These are phyloP conservation scores for Chrysoporthe austroafricana DNA, from an alignment of 2,329 filamentous ascomycete genomes.

Conservation along the genomic window DNA sequence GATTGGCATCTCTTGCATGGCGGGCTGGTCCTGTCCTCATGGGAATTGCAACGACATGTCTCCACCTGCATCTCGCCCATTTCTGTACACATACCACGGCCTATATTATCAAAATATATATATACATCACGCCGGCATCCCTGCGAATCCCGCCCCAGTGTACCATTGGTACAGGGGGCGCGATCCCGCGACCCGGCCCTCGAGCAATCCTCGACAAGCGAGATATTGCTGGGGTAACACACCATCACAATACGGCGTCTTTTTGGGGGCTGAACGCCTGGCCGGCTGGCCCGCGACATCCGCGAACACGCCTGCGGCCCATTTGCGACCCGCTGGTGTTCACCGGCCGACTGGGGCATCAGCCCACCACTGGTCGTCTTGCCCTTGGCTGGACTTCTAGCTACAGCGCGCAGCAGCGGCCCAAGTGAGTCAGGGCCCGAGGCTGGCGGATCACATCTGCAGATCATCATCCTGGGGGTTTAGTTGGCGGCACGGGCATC, in stretches of 20 bases:
- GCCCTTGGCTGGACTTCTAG: neutral
- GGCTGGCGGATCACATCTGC: neutral
- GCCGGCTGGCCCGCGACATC: neutral
- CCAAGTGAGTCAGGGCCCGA: neutral
- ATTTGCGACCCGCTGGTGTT: neutral
- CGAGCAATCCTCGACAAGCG: neutral
- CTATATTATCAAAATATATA: neutral
- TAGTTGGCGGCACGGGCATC: neutral
- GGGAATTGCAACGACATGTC: neutral
- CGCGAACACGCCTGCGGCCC: neutral
- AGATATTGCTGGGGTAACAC: neutral
- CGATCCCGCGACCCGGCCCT: neutral
- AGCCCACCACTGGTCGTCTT: neutral
- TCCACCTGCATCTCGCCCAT: neutral
- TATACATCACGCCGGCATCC: neutral
- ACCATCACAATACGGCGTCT: neutral
- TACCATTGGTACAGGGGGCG: neutral
- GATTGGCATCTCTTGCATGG: neutral
- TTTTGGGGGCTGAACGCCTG: slow-evolving; percentile 6
- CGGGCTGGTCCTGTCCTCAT: neutral
- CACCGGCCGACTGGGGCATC: neutral
- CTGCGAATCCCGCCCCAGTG: neutral
- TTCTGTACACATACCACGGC: neutral
- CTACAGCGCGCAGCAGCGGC: neutral
- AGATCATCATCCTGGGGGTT: neutral